Conservation (phyloP, 202 grass and related monocot genomes). For the Brachypodium distachyon region DNA sequence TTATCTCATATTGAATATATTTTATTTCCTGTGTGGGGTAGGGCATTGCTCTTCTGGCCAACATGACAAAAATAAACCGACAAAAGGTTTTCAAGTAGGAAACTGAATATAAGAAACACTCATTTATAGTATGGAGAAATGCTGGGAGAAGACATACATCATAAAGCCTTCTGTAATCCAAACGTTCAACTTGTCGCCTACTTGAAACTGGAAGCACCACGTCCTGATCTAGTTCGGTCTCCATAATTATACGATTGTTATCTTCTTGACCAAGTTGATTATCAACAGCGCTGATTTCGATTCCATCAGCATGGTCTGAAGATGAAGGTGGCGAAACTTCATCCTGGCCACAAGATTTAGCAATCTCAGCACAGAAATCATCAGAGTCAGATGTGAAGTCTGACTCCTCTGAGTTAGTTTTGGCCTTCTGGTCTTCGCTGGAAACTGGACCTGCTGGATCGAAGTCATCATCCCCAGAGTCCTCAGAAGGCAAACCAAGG, state of each 20-base stretch:
- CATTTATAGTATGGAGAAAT: background rate
- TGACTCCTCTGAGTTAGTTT: slow-evolving; percentile 55
- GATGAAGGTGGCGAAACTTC: slow-evolving; percentile 24
- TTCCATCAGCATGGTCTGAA: background rate
- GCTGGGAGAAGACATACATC: slow-evolving; percentile 48
- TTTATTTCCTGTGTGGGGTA: background rate
- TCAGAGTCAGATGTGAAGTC: slow-evolving; percentile 95
- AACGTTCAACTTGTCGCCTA: slow-evolving; percentile 54
- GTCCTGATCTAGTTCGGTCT: slow-evolving; percentile 35
- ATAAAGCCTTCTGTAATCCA: slow-evolving; percentile 87
- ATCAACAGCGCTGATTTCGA: background rate
- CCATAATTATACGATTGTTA: background rate
- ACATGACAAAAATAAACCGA: slow-evolving; percentile 12
- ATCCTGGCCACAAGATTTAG: slow-evolving; percentile 42
- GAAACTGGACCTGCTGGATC: slow-evolving; percentile 57
- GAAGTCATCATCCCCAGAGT: slow-evolving; percentile 95
- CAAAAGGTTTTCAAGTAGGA: background rate
- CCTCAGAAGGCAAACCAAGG: slow-evolving; percentile 74
- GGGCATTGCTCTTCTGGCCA: background rate
- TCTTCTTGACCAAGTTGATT: background rate
- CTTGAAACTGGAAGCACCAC: slow-evolving; percentile 32
- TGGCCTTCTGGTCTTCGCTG: slow-evolving; percentile 43
- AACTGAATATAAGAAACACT: slow-evolving; percentile 7
- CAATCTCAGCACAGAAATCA: slow-evolving; percentile 83
- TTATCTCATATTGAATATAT: background rate